phyloP scores from a whole-genome alignment of 176 grass and related monocot genomes.

The Tillandsia fasciculata region DNA sequence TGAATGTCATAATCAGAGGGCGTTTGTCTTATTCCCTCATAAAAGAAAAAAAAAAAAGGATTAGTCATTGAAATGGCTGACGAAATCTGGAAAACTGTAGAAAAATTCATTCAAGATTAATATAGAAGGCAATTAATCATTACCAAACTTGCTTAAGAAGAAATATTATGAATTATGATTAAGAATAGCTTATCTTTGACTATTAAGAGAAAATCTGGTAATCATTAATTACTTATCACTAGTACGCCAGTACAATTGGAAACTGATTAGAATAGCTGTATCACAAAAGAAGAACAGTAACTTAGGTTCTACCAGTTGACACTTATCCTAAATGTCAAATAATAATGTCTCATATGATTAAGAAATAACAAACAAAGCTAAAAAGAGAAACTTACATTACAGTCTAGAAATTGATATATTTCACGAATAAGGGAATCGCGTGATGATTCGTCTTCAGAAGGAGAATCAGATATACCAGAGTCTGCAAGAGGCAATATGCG shows the following conservation, averaged over 20 bases:
- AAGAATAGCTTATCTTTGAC: background rate
- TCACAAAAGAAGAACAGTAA: background rate
- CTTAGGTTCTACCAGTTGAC: background rate
- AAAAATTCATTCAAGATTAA: conserved; percentile 9
- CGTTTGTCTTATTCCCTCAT: background rate
- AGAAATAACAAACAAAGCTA: conserved; percentile 9
- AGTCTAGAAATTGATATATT: conserved; percentile 82
- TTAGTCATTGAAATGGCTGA: no score
- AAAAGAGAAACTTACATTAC: conserved; percentile 61
- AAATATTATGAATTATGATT: no score
- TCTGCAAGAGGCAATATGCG: conserved; percentile 62
- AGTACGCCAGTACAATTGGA: background rate
- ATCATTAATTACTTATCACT: background rate
- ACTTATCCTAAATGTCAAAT: background rate
- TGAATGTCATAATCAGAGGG: background rate
- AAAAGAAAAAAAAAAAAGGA: no score
- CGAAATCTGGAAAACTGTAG: background rate
- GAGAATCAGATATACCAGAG: conserved; percentile 57
- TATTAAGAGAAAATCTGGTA: background rate
- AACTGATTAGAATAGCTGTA: background rate
- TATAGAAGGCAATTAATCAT: background rate
- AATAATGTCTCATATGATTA: conserved; percentile 13
- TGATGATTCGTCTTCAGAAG: conserved; percentile 43
- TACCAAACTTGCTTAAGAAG: no score
- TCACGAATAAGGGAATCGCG: conserved; percentile 54